Percentiles rank a stretch among this genome's conserved stretches.
Evolutionary conservation across 2,329 filamentous ascomycete species (phyloP).

Genomic region (Sclerotinia glacialis): DNA sequence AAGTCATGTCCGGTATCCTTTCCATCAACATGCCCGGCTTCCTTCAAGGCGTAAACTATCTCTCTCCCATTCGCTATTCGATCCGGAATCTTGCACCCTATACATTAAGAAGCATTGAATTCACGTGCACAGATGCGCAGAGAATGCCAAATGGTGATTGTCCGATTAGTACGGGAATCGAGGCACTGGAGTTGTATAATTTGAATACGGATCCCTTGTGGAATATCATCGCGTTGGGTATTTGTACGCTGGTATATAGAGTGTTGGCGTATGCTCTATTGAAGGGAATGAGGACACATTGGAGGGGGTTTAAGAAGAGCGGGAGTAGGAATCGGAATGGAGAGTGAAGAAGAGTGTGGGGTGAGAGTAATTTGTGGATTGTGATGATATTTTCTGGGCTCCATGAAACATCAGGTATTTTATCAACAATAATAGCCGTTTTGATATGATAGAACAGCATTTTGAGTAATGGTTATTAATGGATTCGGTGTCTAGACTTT

Average conservation of each 20-base stretch:
- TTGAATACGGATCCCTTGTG: slow-evolving; percentile 59
- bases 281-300: slow-evolving; percentile 53
- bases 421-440: too few relatives aligned
- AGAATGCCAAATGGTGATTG: slow-evolving; percentile 59
- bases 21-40: slow-evolving; percentile 66
- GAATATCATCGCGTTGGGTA: slow-evolving; percentile 61
- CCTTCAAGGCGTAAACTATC: slow-evolving; percentile 66
- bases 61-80: slow-evolving; percentile 69
- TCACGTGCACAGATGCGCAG: slow-evolving; percentile 63
- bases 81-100: slow-evolving; percentile 66
- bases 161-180: slow-evolving; percentile 61
- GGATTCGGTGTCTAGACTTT: too few relatives aligned
- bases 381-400: too few relatives aligned
- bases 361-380: background rate
- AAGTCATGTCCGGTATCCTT: slow-evolving; percentile 69
- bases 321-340: background rate
- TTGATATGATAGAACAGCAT: too few relatives aligned
- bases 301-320: slow-evolving; percentile 38
- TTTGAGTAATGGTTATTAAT: too few relatives aligned
- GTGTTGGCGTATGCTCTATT: slow-evolving; percentile 60
- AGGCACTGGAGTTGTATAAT: slow-evolving; percentile 66
- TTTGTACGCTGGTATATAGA: slow-evolving; percentile 63
- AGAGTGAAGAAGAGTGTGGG: background rate
- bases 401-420: background rate
- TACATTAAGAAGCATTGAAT: slow-evolving; percentile 57